Evolutionary conservation across 805 yeast genomes (phyloP).

Genomic region (Vanderwaltozyma yarrowii): DNA sequence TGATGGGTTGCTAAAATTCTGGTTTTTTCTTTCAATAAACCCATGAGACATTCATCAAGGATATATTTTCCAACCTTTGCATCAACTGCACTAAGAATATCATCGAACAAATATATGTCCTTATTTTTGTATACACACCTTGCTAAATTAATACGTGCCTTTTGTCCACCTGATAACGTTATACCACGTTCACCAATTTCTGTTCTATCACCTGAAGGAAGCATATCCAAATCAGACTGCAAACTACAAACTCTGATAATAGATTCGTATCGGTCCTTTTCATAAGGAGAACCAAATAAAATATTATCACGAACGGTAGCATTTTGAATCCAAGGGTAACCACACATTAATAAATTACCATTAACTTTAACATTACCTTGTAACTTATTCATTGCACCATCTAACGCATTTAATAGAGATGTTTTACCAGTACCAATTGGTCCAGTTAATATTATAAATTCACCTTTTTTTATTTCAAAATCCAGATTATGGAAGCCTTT

Average conservation of each 20-base stretch:
- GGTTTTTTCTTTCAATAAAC: conserved; percentile 47
- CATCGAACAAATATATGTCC: conserved; percentile 63
- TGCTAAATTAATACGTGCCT: conserved; percentile 70
- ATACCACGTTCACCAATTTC: conserved; percentile 83
- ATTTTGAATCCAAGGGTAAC: conserved; percentile 82
- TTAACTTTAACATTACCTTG: conserved; percentile 42
- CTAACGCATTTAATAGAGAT: conserved; percentile 56
- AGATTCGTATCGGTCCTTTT: conserved; percentile 39
- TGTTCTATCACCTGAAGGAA: conserved; percentile 67
- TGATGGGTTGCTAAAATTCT: conserved; percentile 80
- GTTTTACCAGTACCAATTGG: conserved; percentile 76
- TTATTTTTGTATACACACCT: conserved; percentile 64
- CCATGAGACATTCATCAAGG: conserved; percentile 56
- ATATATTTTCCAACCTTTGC: conserved; percentile 75
- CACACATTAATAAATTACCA: conserved; percentile 46
- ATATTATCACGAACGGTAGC: conserved; percentile 69
- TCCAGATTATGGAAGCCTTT: conserved; percentile 42
- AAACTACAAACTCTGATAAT: conserved; percentile 59
- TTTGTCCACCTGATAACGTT: conserved; percentile 82
- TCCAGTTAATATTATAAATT: conserved; percentile 51
- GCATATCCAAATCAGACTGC: conserved; percentile 47
- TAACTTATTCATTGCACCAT: conserved; percentile 58
- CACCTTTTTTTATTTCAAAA: conserved; percentile 47
- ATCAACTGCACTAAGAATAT: conserved; percentile 76
- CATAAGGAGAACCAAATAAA: conserved; percentile 49